Percentiles rank a stretch among this genome's conserved stretches.
Evolutionary conservation across 768 basidiomycete genomes (phyloP).

Genomic region (Boletus huronensis): DNA sequence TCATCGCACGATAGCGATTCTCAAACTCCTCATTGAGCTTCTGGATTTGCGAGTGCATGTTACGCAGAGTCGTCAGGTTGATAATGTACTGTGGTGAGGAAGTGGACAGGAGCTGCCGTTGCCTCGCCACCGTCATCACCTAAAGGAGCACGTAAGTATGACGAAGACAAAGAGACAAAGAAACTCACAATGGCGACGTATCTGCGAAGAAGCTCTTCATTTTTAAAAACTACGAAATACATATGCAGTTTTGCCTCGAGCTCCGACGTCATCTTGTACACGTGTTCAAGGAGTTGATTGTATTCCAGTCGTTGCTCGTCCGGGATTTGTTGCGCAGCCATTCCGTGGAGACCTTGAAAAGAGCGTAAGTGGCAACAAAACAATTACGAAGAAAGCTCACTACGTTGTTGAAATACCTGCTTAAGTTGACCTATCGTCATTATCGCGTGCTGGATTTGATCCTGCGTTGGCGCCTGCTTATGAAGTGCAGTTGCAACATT

Average conservation of each 20-base stretch:
- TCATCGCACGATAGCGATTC: conserved; percentile 26
- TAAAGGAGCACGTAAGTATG: conserved; percentile 19
- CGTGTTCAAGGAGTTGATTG: conserved; percentile 45
- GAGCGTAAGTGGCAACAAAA: conserved; percentile 10
- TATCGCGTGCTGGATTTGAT: conserved; percentile 32
- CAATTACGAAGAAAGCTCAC: conserved; percentile 18
- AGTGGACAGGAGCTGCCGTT: conserved; percentile 24
- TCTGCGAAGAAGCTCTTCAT: conserved; percentile 47
- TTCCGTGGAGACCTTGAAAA: conserved; percentile 34
- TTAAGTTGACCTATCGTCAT: conserved; percentile 33
- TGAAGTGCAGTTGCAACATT: neutral
- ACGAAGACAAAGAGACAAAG: conserved; percentile 11
- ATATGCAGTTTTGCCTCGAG: conserved; percentile 50
- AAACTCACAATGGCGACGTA: conserved; percentile 52
- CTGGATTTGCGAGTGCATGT: conserved; percentile 43
- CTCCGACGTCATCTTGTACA: conserved; percentile 43
- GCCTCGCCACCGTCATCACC: conserved; percentile 43
- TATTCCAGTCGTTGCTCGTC: conserved; percentile 55
- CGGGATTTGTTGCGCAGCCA: conserved; percentile 40
- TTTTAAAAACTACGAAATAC: conserved; percentile 44
- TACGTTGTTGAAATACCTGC: conserved; percentile 32
- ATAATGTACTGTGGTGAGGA: conserved; percentile 33
- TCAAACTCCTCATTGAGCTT: conserved; percentile 41
- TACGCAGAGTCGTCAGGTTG: conserved; percentile 37
- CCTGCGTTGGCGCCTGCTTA: conserved; percentile 25